Evolutionary conservation across 2,329 filamentous ascomycete genomes (phyloP).

Genomic region (Scopulariopsis brevicaulis): DNA sequence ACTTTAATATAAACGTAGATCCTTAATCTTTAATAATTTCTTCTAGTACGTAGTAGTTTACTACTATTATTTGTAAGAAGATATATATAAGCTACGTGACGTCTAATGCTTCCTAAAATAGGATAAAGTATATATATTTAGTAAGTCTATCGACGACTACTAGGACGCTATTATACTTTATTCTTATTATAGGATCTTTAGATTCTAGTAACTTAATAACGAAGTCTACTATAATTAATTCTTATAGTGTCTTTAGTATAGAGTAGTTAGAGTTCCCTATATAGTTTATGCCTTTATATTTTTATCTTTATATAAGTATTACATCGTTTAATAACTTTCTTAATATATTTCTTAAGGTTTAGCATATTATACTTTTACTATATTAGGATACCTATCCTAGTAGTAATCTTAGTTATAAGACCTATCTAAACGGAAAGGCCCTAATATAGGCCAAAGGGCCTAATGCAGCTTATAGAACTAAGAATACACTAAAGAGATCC

Average conservation of each 20-base stretch:
- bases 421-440: too few species aligned
- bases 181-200: neutral
- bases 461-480: too few species aligned
- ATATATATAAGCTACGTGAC: neutral
- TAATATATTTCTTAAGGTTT: too few species aligned
- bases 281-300: neutral
- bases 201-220: neutral
- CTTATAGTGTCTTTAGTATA: neutral
- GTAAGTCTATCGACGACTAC: neutral
- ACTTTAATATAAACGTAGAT: too few species aligned
- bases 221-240: neutral
- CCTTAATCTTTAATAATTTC: neutral
- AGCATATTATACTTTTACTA: too few species aligned
- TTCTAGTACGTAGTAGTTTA: neutral
- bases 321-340: too few species aligned
- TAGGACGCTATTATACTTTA: neutral
- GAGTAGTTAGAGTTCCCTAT: neutral
- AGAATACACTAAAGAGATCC: too few species aligned
- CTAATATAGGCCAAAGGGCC: too few species aligned
- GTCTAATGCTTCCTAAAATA: neutral
- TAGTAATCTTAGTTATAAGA: too few species aligned
- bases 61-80: neutral
- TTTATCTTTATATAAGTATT: too few species aligned
- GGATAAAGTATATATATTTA: neutral
- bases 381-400: too few species aligned